Conservation (phyloP, 352 stramenopile species). For the Globisporangium rhizosaccharum region DNA sequence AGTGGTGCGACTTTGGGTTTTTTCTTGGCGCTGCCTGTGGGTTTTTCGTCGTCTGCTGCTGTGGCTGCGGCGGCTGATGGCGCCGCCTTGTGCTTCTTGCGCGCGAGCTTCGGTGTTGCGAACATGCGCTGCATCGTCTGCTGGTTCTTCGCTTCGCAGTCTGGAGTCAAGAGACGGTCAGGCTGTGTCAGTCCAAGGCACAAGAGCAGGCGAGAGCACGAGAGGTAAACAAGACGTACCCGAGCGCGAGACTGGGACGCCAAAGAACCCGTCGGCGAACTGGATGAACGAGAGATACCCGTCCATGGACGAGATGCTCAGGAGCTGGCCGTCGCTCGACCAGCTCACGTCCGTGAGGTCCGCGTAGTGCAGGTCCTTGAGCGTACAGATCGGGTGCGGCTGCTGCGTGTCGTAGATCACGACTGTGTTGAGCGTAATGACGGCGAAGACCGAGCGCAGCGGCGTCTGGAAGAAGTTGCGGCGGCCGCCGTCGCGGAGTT, state of each 20-base stretch:
- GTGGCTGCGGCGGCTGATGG: background rate
- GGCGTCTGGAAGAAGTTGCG: constrained; percentile 77
- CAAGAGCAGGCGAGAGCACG: background rate
- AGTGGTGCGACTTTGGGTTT: constrained; percentile 18
- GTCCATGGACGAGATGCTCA: constrained; percentile 94
- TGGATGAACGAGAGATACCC: constrained; percentile 94
- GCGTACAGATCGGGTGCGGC: constrained; percentile 77
- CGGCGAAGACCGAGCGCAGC: constrained; percentile 89
- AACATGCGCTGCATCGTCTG: constrained; percentile 56
- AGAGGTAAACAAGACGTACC: constrained; percentile 1
- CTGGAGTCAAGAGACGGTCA: constrained; percentile 11
- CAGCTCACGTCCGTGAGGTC: constrained; percentile 93
- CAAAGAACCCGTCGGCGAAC: constrained; percentile 88
- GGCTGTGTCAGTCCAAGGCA: background rate
- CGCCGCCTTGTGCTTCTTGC: constrained; percentile 44
- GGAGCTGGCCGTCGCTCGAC: constrained; percentile 85
- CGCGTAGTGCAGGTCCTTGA: constrained; percentile 92
- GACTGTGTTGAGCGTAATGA: constrained; percentile 91
- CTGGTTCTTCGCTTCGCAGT: constrained; percentile 40
- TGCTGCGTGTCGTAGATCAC: constrained; percentile 95
- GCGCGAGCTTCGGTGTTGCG: constrained; percentile 45
- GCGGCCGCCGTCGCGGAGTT: constrained; percentile 39
- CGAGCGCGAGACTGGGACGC: constrained; percentile 20
- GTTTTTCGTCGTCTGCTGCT: constrained; percentile 2
- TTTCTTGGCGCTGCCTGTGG: constrained; percentile 17